Base-by-base conservation (phyloP, 2,329 filamentous ascomycete species). In the Macroventuria anomochaeta region DNA sequence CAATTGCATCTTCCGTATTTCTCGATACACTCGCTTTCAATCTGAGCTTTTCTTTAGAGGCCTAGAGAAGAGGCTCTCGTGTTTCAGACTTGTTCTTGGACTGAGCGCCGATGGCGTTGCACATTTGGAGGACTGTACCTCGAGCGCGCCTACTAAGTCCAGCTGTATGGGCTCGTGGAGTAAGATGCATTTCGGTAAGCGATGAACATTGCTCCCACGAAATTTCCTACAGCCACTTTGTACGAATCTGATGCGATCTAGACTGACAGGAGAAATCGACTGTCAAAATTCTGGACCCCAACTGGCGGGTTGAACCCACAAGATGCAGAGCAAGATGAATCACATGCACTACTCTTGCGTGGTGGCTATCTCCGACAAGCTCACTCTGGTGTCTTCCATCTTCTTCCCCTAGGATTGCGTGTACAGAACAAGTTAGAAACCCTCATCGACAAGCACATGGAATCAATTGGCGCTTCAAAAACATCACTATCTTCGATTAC, bases 391-490 rank as follows among this genome's bases (percentile, higher is more conserved):
- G 86, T 97, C 29, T 99, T 97, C 66, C 95, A 99, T 68, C 82
- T 96, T 69, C 81, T 99, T 1, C 95, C 95, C 0, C 77, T 99
- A 0, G 95, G 95, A 0, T 81, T 91, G 25, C 85, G 91, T 23
- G 91, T 97, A 0, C 92, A 96, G 67, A 85, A 91, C 44, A 99
- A 97, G 74, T 79, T 97, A 25, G 92, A 97, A 69, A 77, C 78
- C 10, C 77, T 97, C 10, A 88, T 99, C 62, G 93, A 97, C 70
- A 90, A 89, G 69, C 87, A 97, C 71, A 99, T 99, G 95, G 80
- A 80, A 46, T 83, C 82, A 28, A 76, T 95, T 84, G 89, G 88
- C 13, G 92, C 92, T 15, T 93, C 91, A 0, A 91, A 91, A 63
- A 77, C 95, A 13, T 88, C 90, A 0, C 76, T 97, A 25, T 97